Base-by-base conservation (phyloP, 2,329 filamentous ascomycete genomes). In the Fusarium coicis region DNA sequence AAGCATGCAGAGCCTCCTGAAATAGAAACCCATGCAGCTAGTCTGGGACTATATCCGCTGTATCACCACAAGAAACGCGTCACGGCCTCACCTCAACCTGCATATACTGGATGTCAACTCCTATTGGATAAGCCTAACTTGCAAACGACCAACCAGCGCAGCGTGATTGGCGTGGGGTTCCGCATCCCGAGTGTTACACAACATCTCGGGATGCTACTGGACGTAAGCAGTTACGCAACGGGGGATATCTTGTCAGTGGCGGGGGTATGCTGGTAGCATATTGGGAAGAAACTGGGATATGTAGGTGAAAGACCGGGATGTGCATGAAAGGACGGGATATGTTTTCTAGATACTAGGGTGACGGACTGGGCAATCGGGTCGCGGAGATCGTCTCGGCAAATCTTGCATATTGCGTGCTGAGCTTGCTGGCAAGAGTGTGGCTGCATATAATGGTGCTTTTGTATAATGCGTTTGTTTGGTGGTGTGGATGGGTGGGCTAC, bases 181-280 rank as follows among this genome's bases (percentile, higher is more conserved):
- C 47, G 46, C 39, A 50, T 50, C 43, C 66, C 71, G 62, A 66
- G 39, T 11, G 57, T 74, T 63, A 66, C 72, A 61, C 64, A 47
- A 11, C 64, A 43, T 62, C 18, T 56, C 58, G 59, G 49, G 43
- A 69, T 58, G 30, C 46, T 34, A 40, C 26, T 42, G 54, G 30
- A 37, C 19, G 23, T 56, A 28, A 44, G 28, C 56, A 28, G 46
- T 49, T 19, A n/a, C 43, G 36, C 39, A 42, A 34, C 19, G 18
- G 21, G 23, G 50, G n/a, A 34, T 26, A 34, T 19, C 8, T 36
- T 15, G 21, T 26, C n/a, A 23, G 30, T 34, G 16, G 16, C 30
- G 4, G n/a, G 30, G 16, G 15, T n/a, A 49, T 32, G 15, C 44
- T 30, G 9, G 44, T 16, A 16, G 19, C 14, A 30, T 50, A 18